Percentiles rank a stretch among this genome's conserved stretches.
Conservation (phyloP, 805 yeast genomes). For the Candida morakotiae region DNA sequence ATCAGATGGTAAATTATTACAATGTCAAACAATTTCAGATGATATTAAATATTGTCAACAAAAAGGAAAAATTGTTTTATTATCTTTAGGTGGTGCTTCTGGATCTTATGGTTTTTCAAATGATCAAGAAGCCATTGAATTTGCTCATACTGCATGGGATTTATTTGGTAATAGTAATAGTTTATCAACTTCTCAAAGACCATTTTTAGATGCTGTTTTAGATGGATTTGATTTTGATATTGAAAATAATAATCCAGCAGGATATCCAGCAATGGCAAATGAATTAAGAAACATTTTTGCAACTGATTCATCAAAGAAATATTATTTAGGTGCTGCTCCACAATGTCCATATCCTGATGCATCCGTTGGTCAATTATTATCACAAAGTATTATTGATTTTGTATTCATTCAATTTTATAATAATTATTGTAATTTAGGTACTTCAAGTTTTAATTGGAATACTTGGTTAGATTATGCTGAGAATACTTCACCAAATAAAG, state of each 20-base stretch:
- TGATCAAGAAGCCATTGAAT: slow-evolving; percentile 49
- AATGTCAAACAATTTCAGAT: slow-evolving; percentile 41
- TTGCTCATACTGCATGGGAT: slow-evolving; percentile 43
- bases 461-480: slow-evolving; percentile 31
- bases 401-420: slow-evolving; percentile 39
- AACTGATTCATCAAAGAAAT: slow-evolving; percentile 24
- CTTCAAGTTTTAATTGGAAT: slow-evolving; percentile 29
- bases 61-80: slow-evolving; percentile 69
- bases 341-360: slow-evolving; percentile 38
- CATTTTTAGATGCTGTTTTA: slow-evolving; percentile 68
- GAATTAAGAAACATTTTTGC: slow-evolving; percentile 19
- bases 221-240: slow-evolving; percentile 85
- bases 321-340: slow-evolving; percentile 34
- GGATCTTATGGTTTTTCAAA: slow-evolving; percentile 38
- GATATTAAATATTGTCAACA: slow-evolving; percentile 76
- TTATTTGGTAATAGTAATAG: slow-evolving; percentile 34
- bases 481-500: slow-evolving; percentile 24
- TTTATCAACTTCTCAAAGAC: slow-evolving; percentile 27
- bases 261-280: slow-evolving; percentile 57
- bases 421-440: slow-evolving; percentile 26
- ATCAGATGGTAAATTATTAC: slow-evolving; percentile 34
- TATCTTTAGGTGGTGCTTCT: slow-evolving; percentile 61
- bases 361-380: slow-evolving; percentile 29
- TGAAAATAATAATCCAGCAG: slow-evolving; percentile 56
- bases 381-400: slow-evolving; percentile 24